Evolutionary conservation across 371 early-diverging fungal genomes (phyloP).

Genomic region (Mucor racemosus): DNA sequence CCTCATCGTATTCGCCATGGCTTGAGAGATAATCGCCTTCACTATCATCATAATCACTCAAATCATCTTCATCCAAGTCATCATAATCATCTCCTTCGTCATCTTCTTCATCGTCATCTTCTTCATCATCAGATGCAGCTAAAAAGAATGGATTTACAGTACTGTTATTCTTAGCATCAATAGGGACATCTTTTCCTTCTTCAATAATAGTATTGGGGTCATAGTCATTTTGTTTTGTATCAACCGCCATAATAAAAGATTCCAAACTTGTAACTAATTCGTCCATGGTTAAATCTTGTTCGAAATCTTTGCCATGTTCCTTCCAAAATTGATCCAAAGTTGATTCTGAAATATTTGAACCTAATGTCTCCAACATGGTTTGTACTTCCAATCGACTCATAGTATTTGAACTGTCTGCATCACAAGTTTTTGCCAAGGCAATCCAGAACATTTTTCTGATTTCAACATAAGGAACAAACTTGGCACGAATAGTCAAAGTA

Average conservation of each 20-base stretch:
- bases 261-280: slow-evolving; percentile 73
- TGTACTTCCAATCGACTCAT: slow-evolving; percentile 66
- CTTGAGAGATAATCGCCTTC: slow-evolving; percentile 17
- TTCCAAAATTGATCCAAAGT: slow-evolving; percentile 71
- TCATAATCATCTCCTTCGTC: slow-evolving; percentile 26
- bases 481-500: slow-evolving; percentile 59
- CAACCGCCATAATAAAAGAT: slow-evolving; percentile 35
- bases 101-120: slow-evolving; percentile 12
- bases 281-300: slow-evolving; percentile 69
- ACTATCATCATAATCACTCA: slow-evolving; percentile 6
- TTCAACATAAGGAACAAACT: slow-evolving; percentile 67
- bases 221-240: slow-evolving; percentile 19
- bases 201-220: slow-evolving; percentile 21
- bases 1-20: slow-evolving; percentile 23
- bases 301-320: slow-evolving; percentile 59
- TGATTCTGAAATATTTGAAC: slow-evolving; percentile 71
- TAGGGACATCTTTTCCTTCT: slow-evolving; percentile 26
- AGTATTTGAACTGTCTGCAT: slow-evolving; percentile 57
- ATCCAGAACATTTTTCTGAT: slow-evolving; percentile 79
- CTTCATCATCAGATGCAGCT: slow-evolving; percentile 21
- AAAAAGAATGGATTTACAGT: slow-evolving; percentile 18
- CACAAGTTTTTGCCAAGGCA: slow-evolving; percentile 70
- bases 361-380: slow-evolving; percentile 79
- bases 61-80: slow-evolving; percentile 27
- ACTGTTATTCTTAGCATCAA: slow-evolving; percentile 17